Percentiles rank a stretch among this genome's conserved stretches.
Conservation (phyloP, 768 basidiomycete genomes). For the Chalciporus sphaerocephalus region DNA sequence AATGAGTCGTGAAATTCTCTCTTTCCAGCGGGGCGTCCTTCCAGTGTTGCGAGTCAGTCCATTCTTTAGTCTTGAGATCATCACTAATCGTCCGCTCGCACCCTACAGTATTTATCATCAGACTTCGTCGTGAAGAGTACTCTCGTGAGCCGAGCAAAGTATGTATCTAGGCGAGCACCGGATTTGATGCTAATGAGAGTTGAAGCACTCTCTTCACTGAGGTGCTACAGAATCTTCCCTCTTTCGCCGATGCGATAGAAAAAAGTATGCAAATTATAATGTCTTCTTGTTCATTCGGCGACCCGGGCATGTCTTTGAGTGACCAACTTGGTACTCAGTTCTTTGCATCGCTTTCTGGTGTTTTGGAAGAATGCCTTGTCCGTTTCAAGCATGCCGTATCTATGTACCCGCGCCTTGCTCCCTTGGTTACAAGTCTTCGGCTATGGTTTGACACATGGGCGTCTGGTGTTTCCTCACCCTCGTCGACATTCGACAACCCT, state of each 20-base stretch:
- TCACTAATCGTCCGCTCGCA: not conserved
- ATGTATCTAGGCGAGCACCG: conserved; percentile 4
- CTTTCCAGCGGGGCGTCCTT: conserved; percentile 57
- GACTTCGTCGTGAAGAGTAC: conserved; percentile 57
- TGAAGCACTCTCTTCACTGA: conserved; percentile 43
- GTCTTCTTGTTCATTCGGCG: conserved; percentile 32
- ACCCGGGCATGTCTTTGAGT: conserved; percentile 13
- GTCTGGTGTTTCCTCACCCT: conserved; percentile 32
- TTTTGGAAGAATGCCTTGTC: conserved; percentile 50
- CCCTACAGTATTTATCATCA: conserved; percentile 51
- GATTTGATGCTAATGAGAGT: conserved; percentile 1
- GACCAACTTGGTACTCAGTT: conserved; percentile 38
- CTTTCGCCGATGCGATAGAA: conserved; percentile 39
- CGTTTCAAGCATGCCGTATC: conserved; percentile 56
- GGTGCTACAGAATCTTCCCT: conserved; percentile 43
- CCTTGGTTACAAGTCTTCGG: conserved; percentile 40
- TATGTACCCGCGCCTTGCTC: conserved; percentile 41
- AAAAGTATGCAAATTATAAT: conserved; percentile 35
- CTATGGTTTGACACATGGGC: conserved; percentile 49
- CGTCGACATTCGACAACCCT: conserved; percentile 45
- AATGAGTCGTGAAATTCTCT: conserved; percentile 35
- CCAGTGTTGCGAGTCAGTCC: conserved; percentile 47
- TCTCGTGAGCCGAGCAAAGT: conserved; percentile 49
- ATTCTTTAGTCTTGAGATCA: not conserved
- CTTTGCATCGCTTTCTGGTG: conserved; percentile 41